Conservation (phyloP, 2,329 filamentous ascomycete species). For the Trichoderma semiorbis region DNA sequence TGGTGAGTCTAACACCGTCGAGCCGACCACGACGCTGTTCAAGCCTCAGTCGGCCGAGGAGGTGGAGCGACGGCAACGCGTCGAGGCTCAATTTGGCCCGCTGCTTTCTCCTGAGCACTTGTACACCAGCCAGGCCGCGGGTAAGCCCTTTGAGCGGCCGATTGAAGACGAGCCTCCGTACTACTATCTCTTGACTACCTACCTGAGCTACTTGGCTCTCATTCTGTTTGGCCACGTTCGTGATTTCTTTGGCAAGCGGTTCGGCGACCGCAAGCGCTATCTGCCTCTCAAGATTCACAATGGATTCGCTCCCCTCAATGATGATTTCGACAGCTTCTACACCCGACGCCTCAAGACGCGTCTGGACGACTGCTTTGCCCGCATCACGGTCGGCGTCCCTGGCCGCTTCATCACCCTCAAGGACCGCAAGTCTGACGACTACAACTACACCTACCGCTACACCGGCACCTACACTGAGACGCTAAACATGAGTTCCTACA, state of each 20-base stretch:
- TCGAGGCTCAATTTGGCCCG: slow-evolving; percentile 89
- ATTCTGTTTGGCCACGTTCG: slow-evolving; percentile 93
- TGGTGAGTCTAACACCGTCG: slow-evolving; percentile 67
- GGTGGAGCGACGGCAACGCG: slow-evolving; percentile 67
- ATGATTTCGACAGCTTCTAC: slow-evolving; percentile 99
- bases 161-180: slow-evolving; percentile 95
- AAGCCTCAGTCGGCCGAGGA: slow-evolving; percentile 85
- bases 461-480: slow-evolving; percentile 91
- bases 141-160: slow-evolving; percentile 73
- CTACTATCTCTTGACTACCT: slow-evolving; percentile 95
- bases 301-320: slow-evolving; percentile 92
- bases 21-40: slow-evolving; percentile 77
- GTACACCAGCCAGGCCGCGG: slow-evolving; percentile 85
- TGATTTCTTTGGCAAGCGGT: slow-evolving; percentile 97
- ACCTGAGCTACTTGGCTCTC: slow-evolving; percentile 94
- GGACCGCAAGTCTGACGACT: slow-evolving; percentile 85
- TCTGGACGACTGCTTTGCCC: slow-evolving; percentile 94
- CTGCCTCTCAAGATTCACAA: slow-evolving; percentile 76
- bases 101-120: slow-evolving; percentile 75
- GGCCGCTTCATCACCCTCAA: slow-evolving; percentile 91
- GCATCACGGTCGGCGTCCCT: slow-evolving; percentile 88
- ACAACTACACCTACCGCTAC: slow-evolving; percentile 85
- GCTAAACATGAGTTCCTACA: slow-evolving; percentile 98
- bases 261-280: slow-evolving; percentile 78
- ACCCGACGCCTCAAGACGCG: slow-evolving; percentile 87